Base-by-base conservation (phyloP, 768 basidiomycete genomes). In the Mycena maculata region DNA sequence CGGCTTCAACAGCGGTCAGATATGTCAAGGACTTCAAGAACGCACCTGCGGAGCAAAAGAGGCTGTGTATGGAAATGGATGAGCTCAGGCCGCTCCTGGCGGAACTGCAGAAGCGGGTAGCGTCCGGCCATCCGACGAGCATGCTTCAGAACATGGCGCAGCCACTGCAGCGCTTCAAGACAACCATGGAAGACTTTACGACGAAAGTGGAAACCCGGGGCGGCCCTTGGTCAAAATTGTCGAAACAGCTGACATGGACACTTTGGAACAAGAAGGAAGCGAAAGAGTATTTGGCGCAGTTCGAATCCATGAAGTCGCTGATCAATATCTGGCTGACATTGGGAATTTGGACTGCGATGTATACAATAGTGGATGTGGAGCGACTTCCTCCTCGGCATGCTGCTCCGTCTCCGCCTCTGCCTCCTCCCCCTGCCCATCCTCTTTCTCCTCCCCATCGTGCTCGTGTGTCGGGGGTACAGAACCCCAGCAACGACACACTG, bases 401-500 rank as follows among this genome's bases (percentile, higher is more conserved):
- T n/a, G n/a, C n/a, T n/a, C n/a, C n/a, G n/a, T n/a, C n/a, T n/a
- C n/a, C n/a, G n/a, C n/a, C n/a, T n/a, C n/a, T n/a, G n/a, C n/a
- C n/a, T n/a, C n/a, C n/a, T n/a, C n/a, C n/a, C n/a, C n/a, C n/a
- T n/a, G n/a, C n/a, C n/a, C n/a, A n/a, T n/a, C n/a, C n/a, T n/a
- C n/a, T n/a, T n/a, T n/a, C n/a, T n/a, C n/a, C n/a, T n/a, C n/a
- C n/a, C n/a, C n/a, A n/a, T n/a, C n/a, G n/a, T n/a, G n/a, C n/a
- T n/a, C n/a, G n/a, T n/a, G n/a, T n/a, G n/a, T n/a, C n/a, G n/a
- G n/a, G n/a, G 27, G 77, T 83, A 31, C 82, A 87, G n/a, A 87
- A 85, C 25, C 89, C 92, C 69, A 92, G 92, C 2, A 82, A 87
- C 1, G 87, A 86, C 68, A 93, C 92, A 2, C 87, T 93, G 30